Percentiles rank a stretch among this genome's conserved stretches.
Conservation (phyloP, 73 alveolate genomes). For the Stentor coeruleus region DNA sequence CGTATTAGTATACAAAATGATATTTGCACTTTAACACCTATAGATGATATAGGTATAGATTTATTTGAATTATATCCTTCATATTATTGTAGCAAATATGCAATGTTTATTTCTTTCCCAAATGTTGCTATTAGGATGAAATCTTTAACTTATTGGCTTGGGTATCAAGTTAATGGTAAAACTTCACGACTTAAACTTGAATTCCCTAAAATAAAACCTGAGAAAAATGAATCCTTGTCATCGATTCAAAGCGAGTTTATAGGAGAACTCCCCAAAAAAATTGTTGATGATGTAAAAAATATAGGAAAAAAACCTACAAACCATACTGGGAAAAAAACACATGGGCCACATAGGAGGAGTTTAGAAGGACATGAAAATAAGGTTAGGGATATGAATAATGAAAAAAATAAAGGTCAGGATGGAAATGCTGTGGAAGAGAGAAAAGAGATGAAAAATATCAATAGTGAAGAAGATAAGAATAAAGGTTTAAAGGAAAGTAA, state of each 20-base stretch:
- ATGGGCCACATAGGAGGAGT: too few species aligned
- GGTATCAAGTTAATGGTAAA: neutral
- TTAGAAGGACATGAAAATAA: too few species aligned
- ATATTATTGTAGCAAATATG: neutral
- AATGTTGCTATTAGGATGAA: neutral
- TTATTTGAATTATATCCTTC: neutral
- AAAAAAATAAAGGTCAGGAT: too few species aligned
- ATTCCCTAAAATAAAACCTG: neutral
- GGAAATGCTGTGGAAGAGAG: too few species aligned
- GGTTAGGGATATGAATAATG: too few species aligned
- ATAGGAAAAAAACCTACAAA: too few species aligned
- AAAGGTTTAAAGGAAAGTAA: too few species aligned
- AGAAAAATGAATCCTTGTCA: neutral
- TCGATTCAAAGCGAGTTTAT: neutral
- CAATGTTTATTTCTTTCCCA: neutral
- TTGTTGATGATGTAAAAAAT: too few species aligned
- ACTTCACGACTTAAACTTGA: neutral
- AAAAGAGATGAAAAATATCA: too few species aligned
- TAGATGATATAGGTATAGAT: neutral
- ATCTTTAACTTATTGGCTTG: neutral
- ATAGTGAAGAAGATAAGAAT: too few species aligned
- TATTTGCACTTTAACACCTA: too few species aligned
- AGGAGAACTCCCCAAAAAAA: neutral
- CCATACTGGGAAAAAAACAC: too few species aligned
- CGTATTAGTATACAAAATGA: neutral